Evolutionary conservation across 352 stramenopile genomes (phyloP), one percentile per base, ranked within the genome.

Genomic region (Phytophthora rubi): DNA sequence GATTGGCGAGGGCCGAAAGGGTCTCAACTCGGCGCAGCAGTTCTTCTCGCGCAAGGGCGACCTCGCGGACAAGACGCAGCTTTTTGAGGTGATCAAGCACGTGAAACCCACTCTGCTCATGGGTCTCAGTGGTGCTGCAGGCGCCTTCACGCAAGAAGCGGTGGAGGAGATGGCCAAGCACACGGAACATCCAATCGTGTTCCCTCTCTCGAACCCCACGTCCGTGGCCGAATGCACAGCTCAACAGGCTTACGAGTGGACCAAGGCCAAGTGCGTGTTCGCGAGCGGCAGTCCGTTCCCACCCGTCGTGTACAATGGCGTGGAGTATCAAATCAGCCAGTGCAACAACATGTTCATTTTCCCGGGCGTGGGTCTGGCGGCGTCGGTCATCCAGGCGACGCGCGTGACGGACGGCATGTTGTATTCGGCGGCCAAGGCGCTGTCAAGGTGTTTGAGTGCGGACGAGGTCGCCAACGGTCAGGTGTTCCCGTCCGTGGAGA

Each of bases 291-390:
- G 89, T 67, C 97, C 97, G 32, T 99, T 99, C 83, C 87, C 93
- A 47, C 90, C 95, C 1, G 95, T 99, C 28, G 60, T 86, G 65
- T 94, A 86, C 71, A 86, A 98, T 47, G 96, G 94, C 53, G 86
- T 86, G 60, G 62, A 80, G 56, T 92, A 95, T 71, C 65, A 76
- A 18, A 80, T 92, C 70, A 93, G 85, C 65, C 93, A 98, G 77
- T 94, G 90, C 75, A 98, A 98, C 89, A 98, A 98, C 78, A 97
- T 98, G 89, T 99, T 98, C 76, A 97, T 99, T 68, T 99, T 99
- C 83, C 97, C 97, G 32, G 98, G 92, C 42, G 79, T 99, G 48
- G 97, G 96, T 33, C 85, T 99, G 4, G 97, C 93, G n/a, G 93
- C 90, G 21, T 91, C 94, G 4, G 77, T 98, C 6, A 91, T 88